Base-by-base conservation (phyloP, 371 early-diverging fungal species). In the Syncephalastrum contaminatum region DNA sequence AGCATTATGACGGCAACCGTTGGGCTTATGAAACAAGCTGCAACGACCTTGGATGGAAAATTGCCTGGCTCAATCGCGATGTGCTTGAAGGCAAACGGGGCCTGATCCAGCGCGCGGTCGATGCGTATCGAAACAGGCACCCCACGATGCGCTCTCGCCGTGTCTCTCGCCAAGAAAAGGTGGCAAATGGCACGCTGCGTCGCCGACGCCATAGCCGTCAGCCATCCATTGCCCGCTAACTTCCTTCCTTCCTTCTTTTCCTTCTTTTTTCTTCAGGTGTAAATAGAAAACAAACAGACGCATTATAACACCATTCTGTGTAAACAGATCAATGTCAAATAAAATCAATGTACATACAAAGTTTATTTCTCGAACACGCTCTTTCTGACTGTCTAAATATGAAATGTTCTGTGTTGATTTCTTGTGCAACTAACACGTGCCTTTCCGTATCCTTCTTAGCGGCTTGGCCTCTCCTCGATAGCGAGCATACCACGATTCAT, bases 21-120 rank as follows among this genome's bases (percentile, higher is more conserved):
- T 95, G 93, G 92, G 75, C 80, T 16, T 95, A 95, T 64, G 96
- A 95, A 64, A 92, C 86, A 14, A 82, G 81, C 42, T 91, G 90
- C 63, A 95, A 95, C 54, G 66, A 63, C 22, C 70, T 93, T 10
- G 95, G 94, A 1, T 95, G 94, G 93, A 78, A 85, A 54, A 82
- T 95, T 51, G 76, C 88, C 21, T 88, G 79, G 48, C 72, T 91
- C 5, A 95, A 95, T 66, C 81, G 79, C 20, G 81, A 81, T 16
- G 67, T 86, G 30, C 76, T 93, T 14, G 73, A 81, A 43, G 92
- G 86, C 4, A 83, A 87, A 27, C 82, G 94, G 40, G 96, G 96
- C 24, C 75, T 94, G 22, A 77, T 95, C 27, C 96, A 95, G 67
- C 77, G 95, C 0, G 92, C 94, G 0, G 96, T 95, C 0, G 95